These are phyloP conservation scores for Podila epicladia DNA, from an alignment of 192 early-diverging fungal species.

Conservation along the genomic window DNA sequence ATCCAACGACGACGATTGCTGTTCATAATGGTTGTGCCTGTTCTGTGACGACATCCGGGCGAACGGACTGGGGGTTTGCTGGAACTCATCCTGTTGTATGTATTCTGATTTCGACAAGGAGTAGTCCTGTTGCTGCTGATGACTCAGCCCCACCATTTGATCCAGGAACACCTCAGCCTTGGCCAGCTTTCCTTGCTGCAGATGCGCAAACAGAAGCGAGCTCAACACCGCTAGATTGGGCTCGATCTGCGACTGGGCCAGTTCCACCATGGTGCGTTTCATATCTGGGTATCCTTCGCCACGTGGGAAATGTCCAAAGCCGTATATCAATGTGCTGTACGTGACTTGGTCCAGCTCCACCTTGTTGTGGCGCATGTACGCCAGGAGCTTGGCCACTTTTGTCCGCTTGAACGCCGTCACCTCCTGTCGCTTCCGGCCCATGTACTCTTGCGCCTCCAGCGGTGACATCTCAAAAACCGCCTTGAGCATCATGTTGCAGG, in stretches of 20 bases:
- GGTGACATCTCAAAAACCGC: conserved; percentile 33
- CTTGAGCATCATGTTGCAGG: conserved; percentile 34
- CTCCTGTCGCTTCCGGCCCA: not conserved
- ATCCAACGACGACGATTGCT: not conserved
- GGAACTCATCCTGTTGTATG: not conserved
- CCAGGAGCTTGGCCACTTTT: conserved; percentile 13
- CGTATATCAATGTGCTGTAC: conserved; percentile 32
- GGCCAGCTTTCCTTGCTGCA: conserved; percentile 28
- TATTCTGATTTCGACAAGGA: not conserved
- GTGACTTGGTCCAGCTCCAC: conserved; percentile 16
- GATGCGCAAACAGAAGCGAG: conserved; percentile 37
- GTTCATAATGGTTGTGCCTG: not conserved
- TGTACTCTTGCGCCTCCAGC: conserved; percentile 13
- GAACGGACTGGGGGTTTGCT: conserved; percentile 6
- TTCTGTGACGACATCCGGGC: not conserved
- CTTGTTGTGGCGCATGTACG: conserved; percentile 17
- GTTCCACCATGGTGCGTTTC: conserved; percentile 15
- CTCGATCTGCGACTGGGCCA: not conserved
- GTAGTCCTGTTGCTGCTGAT: not conserved
- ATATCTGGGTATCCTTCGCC: conserved; percentile 32
- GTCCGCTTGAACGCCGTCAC: conserved; percentile 11
- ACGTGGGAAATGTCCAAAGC: conserved; percentile 24
- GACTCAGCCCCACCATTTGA: conserved; percentile 5
- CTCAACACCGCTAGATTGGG: conserved; percentile 22
- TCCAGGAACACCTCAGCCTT: conserved; percentile 28